Evolutionary conservation across 345 rosid species (phyloP).

Genomic region (Bruguiera gymnorhiza): DNA sequence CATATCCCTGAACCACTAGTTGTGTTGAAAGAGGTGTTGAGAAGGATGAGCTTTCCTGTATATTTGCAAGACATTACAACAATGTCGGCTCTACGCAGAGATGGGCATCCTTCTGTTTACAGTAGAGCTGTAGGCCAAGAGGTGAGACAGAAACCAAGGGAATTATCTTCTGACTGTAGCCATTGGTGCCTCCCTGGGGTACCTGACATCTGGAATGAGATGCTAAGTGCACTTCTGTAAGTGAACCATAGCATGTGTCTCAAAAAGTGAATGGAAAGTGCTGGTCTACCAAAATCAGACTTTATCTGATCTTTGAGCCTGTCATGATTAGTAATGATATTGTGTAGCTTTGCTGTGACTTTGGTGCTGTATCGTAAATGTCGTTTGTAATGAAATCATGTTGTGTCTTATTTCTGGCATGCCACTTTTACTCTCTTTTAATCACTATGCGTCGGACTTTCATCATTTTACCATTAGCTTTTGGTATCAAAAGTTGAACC

Average conservation of each 20-base stretch:
- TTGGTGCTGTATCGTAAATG: slow-evolving; percentile 6
- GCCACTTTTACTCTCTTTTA: neutral
- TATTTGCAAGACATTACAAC: slow-evolving; percentile 73
- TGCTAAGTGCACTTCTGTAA: slow-evolving; percentile 57
- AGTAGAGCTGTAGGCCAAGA: slow-evolving; percentile 52
- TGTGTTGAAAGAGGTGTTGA: slow-evolving; percentile 65
- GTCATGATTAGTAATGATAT: slow-evolving; percentile 13
- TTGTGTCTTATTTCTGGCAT: neutral
- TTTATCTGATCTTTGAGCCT: slow-evolving; percentile 10
- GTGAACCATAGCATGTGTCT: neutral
- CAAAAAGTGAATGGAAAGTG: slow-evolving; percentile 14
- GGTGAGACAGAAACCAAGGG: slow-evolving; percentile 43
- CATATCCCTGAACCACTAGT: slow-evolving; percentile 59
- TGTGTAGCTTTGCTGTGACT: slow-evolving; percentile 5
- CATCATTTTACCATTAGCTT: slow-evolving; percentile 6
- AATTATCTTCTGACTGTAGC: slow-evolving; percentile 71
- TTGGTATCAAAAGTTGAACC: neutral
- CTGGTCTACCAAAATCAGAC: slow-evolving; percentile 8
- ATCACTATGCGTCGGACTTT: neutral
- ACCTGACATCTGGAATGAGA: slow-evolving; percentile 92
- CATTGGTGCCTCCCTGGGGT: slow-evolving; percentile 99
- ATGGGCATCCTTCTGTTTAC: slow-evolving; percentile 91
- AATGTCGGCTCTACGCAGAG: slow-evolving; percentile 74
- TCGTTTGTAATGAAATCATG: no score
- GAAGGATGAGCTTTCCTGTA: slow-evolving; percentile 71